These are phyloP conservation scores for Chrysosporium queenslandicum DNA, from an alignment of 2,329 filamentous ascomycete species.

Conservation along the genomic window DNA sequence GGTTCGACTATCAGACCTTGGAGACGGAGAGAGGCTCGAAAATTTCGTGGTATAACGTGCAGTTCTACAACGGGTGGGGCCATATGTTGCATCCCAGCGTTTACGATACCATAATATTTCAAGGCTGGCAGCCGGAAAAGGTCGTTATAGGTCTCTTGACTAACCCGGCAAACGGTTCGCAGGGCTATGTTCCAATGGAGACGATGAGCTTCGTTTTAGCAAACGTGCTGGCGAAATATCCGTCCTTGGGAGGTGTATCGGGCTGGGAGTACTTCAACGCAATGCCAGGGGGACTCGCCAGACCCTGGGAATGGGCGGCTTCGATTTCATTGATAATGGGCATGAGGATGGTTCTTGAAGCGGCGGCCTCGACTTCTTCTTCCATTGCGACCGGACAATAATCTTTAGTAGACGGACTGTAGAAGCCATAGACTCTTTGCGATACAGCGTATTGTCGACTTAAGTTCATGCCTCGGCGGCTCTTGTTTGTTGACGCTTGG, in stretches of 20 bases:
- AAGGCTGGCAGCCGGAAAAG: slow-evolving; percentile 61
- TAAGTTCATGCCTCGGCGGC: too few relatives aligned
- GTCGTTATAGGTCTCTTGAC: slow-evolving; percentile 76
- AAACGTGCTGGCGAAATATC: slow-evolving; percentile 50
- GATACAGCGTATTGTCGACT: too few relatives aligned
- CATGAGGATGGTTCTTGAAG: slow-evolving; percentile 23
- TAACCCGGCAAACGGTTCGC: slow-evolving; percentile 59
- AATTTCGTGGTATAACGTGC: slow-evolving; percentile 78
- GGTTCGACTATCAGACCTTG: slow-evolving; percentile 68
- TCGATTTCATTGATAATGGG: slow-evolving; percentile 49
- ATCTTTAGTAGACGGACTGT: not conserved
- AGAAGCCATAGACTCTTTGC: too few relatives aligned
- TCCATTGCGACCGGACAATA: not conserved
- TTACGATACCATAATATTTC: slow-evolving; percentile 35
- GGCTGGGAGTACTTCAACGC: slow-evolving; percentile 95
- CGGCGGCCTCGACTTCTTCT: not conserved
- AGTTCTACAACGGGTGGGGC: slow-evolving; percentile 91
- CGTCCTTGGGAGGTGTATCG: slow-evolving; percentile 75
- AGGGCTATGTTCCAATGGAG: slow-evolving; percentile 53
- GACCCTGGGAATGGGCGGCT: slow-evolving; percentile 70
- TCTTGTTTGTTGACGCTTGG: too few relatives aligned
- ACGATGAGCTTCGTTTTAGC: slow-evolving; percentile 49
- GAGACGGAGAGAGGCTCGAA: slow-evolving; percentile 56
- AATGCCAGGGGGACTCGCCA: slow-evolving; percentile 50
- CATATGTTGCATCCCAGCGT: slow-evolving; percentile 45